Conservation (phyloP, 805 yeast genomes). For the Blastobotrys mokoenaii region DNA sequence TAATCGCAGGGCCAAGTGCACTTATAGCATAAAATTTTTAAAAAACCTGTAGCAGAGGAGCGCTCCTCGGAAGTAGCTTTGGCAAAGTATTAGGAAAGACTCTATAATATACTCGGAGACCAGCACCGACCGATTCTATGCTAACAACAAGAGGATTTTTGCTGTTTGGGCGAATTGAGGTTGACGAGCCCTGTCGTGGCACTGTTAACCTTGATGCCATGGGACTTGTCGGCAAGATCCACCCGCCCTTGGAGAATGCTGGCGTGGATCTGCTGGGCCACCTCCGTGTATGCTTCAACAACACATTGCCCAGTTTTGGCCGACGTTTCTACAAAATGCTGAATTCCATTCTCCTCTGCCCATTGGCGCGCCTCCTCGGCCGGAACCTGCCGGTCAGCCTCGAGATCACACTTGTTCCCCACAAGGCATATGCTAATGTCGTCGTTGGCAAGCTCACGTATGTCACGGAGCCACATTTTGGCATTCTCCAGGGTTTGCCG, state of each 20-base stretch:
- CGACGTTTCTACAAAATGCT: conserved; percentile 42
- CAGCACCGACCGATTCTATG: not conserved
- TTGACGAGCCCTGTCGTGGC: conserved; percentile 13
- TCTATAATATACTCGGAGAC: no score
- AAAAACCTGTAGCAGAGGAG: no score
- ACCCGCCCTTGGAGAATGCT: conserved; percentile 26
- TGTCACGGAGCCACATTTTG: conserved; percentile 67
- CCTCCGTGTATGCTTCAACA: conserved; percentile 32
- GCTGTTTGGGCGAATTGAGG: conserved; percentile 10
- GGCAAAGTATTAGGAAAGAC: no score
- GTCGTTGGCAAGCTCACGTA: conserved; percentile 57
- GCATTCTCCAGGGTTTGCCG: conserved; percentile 27
- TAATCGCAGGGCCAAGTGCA: no score
- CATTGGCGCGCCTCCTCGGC: conserved; percentile 33
- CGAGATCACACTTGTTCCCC: conserved; percentile 70
- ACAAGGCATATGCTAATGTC: conserved; percentile 66
- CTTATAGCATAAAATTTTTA: no score
- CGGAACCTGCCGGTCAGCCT: conserved; percentile 25
- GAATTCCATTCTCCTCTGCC: conserved; percentile 38
- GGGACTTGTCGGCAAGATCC: conserved; percentile 22
- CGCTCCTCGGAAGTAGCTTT: no score
- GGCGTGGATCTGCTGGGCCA: conserved; percentile 26
- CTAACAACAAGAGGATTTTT: conserved; percentile 7
- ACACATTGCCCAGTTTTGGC: conserved; percentile 60
- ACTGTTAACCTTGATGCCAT: conserved; percentile 21